Conservation (phyloP, 352 stramenopile species). For the Pythium phragmiticola region DNA sequence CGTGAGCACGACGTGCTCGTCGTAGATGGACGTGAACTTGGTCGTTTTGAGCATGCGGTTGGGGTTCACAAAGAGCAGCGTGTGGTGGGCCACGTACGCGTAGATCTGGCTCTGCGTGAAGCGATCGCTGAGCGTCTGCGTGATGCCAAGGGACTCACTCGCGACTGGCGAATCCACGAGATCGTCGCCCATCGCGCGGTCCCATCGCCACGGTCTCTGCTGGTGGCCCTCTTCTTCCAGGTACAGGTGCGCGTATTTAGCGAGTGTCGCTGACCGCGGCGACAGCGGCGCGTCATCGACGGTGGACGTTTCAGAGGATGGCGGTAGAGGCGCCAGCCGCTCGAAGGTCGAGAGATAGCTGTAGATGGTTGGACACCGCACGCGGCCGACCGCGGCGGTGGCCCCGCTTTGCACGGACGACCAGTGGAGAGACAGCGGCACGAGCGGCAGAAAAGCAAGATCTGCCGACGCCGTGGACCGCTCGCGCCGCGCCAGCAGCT, state of each 20-base stretch:
- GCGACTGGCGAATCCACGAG: slow-evolving; percentile 13
- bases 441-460: neutral
- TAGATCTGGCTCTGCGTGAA: slow-evolving; percentile 60
- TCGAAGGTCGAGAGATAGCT: slow-evolving; percentile 78
- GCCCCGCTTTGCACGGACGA: neutral
- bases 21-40: slow-evolving; percentile 82
- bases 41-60: slow-evolving; percentile 69
- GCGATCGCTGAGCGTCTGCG: slow-evolving; percentile 12
- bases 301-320: slow-evolving; percentile 8
- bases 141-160: too few relatives aligned
- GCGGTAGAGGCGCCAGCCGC: slow-evolving; percentile 29
- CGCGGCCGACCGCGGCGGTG: slow-evolving; percentile 7
- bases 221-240: slow-evolving; percentile 55
- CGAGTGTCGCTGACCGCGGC: slow-evolving; percentile 61
- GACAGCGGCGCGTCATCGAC: slow-evolving; percentile 32
- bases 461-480: neutral
- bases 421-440: slow-evolving; percentile 3
- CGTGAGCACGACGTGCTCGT: slow-evolving; percentile 69
- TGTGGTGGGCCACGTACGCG: slow-evolving; percentile 57
- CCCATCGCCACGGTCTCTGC: slow-evolving; percentile 59
- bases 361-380: slow-evolving; percentile 67
- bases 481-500: slow-evolving; percentile 24
- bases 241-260: slow-evolving; percentile 82
- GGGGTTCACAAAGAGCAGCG: slow-evolving; percentile 71
- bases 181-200: slow-evolving; percentile 43